Evolutionary conservation across 2,329 filamentous ascomycete species (phyloP).

Genomic region (Albifimbria verrucaria): DNA sequence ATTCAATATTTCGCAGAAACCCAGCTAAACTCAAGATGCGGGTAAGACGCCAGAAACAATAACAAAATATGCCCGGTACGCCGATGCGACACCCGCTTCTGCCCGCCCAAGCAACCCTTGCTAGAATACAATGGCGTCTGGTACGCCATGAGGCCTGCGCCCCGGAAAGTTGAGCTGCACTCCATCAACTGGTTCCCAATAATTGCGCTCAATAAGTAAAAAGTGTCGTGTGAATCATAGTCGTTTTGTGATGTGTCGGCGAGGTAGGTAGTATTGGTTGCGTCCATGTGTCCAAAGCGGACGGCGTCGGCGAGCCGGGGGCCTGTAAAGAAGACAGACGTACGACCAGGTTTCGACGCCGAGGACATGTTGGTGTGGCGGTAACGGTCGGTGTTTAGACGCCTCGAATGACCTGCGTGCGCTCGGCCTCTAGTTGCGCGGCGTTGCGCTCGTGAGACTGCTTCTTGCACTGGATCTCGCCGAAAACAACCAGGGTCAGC

Average conservation of each 20-base stretch:
- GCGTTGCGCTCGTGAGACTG: conserved; percentile 93
- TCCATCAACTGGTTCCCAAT: neutral
- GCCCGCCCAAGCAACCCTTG: neutral
- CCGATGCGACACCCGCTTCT: neutral
- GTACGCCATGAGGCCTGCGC: conserved; percentile 9
- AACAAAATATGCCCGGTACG: neutral
- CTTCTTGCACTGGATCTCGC: conserved; percentile 73
- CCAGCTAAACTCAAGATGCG: neutral
- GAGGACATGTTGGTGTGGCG: neutral
- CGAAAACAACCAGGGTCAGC: conserved; percentile 3
- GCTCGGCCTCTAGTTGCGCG: conserved; percentile 85
- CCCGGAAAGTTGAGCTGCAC: neutral
- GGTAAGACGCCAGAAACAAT: neutral
- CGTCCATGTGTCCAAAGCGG: no score
- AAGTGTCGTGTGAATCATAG: neutral
- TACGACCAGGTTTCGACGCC: neutral
- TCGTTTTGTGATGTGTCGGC: no score
- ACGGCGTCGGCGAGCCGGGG: neutral
- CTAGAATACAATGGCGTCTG: conserved; percentile 14
- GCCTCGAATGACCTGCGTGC: conserved; percentile 90
- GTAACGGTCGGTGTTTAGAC: conserved; percentile 49
- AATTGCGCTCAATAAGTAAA: neutral
- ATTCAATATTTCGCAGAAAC: neutral
- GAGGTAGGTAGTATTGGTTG: no score
- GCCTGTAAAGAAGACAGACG: neutral